phyloP scores from a whole-genome alignment of 257 asterid genomes.

The Thymus mandschuricus region DNA sequence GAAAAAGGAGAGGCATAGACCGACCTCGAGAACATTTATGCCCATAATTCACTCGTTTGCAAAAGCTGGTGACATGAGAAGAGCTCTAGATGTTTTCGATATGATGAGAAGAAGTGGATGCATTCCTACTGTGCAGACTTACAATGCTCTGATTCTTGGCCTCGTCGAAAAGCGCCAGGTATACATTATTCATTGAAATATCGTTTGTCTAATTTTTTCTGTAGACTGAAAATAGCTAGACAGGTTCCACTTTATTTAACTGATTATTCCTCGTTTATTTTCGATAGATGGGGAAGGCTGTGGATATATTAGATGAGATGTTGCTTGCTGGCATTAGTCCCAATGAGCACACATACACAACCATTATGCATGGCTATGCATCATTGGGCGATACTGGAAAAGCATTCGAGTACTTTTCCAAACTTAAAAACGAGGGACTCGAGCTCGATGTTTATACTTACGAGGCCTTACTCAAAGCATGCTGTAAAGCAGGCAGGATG shows the following conservation, averaged over 20 bases:
- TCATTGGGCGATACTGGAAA: slow-evolving; percentile 95
- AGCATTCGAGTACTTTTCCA: slow-evolving; percentile 90
- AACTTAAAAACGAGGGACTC: slow-evolving; percentile 78
- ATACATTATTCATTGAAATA: slow-evolving; percentile 20
- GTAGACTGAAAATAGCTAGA: background rate
- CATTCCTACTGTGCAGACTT: slow-evolving; percentile 87
- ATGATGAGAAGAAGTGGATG: slow-evolving; percentile 95
- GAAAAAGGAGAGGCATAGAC: slow-evolving; percentile 78
- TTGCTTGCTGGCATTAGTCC: slow-evolving; percentile 80
- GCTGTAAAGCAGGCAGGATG: slow-evolving; percentile 99
- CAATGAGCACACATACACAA: slow-evolving; percentile 88
- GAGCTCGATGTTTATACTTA: slow-evolving; percentile 85
- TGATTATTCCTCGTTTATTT: slow-evolving; percentile 16
- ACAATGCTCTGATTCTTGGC: slow-evolving; percentile 85
- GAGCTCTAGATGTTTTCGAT: slow-evolving; percentile 69
- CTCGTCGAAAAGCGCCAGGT: slow-evolving; percentile 92
- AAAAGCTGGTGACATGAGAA: slow-evolving; percentile 72
- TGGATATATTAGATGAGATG: slow-evolving; percentile 80
- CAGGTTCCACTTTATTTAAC: background rate
- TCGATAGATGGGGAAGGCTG: slow-evolving; percentile 88
- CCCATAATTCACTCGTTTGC: slow-evolving; percentile 91
- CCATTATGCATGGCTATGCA: slow-evolving; percentile 95
- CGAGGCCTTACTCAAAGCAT: slow-evolving; percentile 98
- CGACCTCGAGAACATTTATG: slow-evolving; percentile 83
- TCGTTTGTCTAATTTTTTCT: background rate